Percentiles rank a stretch among this genome's conserved stretches.
Conservation (phyloP, 1,139 yeast genomes). For the Geotrichum carabidarum region DNA sequence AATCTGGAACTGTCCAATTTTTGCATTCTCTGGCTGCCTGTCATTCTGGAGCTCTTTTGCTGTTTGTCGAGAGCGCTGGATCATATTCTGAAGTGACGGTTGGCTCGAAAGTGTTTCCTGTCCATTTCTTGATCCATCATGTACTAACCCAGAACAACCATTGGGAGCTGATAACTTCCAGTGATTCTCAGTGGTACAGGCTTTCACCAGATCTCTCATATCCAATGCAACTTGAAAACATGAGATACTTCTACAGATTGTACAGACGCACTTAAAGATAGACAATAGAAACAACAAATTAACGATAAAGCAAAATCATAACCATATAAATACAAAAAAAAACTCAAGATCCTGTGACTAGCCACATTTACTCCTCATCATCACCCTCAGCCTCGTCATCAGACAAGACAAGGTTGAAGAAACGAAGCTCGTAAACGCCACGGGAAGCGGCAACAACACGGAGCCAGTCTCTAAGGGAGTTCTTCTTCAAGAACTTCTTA, state of each 20-base stretch:
- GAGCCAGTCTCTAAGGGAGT: slow-evolving; percentile 97
- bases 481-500: slow-evolving; percentile 99
- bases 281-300: slow-evolving; percentile 20
- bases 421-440: slow-evolving; percentile 95
- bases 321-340: slow-evolving; percentile 1
- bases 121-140: slow-evolving; percentile 73
- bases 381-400: slow-evolving; percentile 81
- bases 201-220: slow-evolving; percentile 53
- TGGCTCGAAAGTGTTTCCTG: slow-evolving; percentile 73
- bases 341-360: not conserved
- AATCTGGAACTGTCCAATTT: slow-evolving; percentile 54
- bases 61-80: slow-evolving; percentile 85
- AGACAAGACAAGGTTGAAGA: slow-evolving; percentile 98
- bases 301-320: not conserved
- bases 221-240: slow-evolving; percentile 72
- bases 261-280: slow-evolving; percentile 45
- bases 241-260: slow-evolving; percentile 77
- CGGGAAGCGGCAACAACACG: slow-evolving; percentile 96
- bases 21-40: slow-evolving; percentile 48
- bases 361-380: slow-evolving; percentile 17
- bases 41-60: slow-evolving; percentile 53
- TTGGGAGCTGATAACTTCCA: slow-evolving; percentile 61
- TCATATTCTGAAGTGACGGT: slow-evolving; percentile 75
- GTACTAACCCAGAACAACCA: slow-evolving; percentile 48
- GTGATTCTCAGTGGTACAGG: slow-evolving; percentile 82